Percentiles rank a stretch among this genome's conserved stretches.
These are phyloP conservation scores for Staphylotrichum tortipilum DNA, from an alignment of 495 filamentous ascomycete species.

Conservation along the genomic window DNA sequence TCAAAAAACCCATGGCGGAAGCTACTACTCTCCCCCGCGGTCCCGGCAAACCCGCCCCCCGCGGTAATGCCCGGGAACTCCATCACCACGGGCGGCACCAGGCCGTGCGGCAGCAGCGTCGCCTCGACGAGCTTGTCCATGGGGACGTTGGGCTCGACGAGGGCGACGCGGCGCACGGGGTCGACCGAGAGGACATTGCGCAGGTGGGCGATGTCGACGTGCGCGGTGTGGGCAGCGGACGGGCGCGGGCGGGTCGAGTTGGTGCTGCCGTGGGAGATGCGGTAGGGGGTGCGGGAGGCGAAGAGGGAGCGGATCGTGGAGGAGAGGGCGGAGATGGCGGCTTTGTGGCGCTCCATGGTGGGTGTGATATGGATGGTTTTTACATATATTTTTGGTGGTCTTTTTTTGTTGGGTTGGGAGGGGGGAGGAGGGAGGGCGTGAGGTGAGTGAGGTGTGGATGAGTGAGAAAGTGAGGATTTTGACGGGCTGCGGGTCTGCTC, in stretches of 20 bases:
- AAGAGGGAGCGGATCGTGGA: slow-evolving; percentile 46
- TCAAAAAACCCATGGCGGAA: slow-evolving; percentile 56
- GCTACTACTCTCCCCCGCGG: slow-evolving; percentile 51
- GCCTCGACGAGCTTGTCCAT: slow-evolving; percentile 52
- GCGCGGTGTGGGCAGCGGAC: slow-evolving; percentile 9
- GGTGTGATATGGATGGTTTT: neutral
- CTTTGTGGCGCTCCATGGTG: slow-evolving; percentile 21
- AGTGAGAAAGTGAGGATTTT: neutral
- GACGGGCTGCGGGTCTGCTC: too few species aligned
- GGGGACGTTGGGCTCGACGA: slow-evolving; percentile 57
- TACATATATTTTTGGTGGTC: neutral
- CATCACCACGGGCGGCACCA: slow-evolving; percentile 53
- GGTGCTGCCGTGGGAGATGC: slow-evolving; percentile 69
- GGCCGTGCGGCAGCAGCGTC: slow-evolving; percentile 39
- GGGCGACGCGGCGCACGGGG: slow-evolving; percentile 29
- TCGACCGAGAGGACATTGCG: slow-evolving; percentile 48
- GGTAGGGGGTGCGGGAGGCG: slow-evolving; percentile 52
- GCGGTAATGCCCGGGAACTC: slow-evolving; percentile 61
- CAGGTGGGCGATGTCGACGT: slow-evolving; percentile 48
- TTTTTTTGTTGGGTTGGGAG: neutral
- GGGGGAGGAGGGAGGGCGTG: neutral
- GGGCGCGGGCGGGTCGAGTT: slow-evolving; percentile 60
- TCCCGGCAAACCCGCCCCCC: slow-evolving; percentile 55
- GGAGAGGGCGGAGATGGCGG: slow-evolving; percentile 21
- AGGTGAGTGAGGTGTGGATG: neutral